Evolutionary conservation across 768 basidiomycete species (phyloP), one percentile per base, ranked within the genome.

Genomic region (Rhizopogon sp.): DNA sequence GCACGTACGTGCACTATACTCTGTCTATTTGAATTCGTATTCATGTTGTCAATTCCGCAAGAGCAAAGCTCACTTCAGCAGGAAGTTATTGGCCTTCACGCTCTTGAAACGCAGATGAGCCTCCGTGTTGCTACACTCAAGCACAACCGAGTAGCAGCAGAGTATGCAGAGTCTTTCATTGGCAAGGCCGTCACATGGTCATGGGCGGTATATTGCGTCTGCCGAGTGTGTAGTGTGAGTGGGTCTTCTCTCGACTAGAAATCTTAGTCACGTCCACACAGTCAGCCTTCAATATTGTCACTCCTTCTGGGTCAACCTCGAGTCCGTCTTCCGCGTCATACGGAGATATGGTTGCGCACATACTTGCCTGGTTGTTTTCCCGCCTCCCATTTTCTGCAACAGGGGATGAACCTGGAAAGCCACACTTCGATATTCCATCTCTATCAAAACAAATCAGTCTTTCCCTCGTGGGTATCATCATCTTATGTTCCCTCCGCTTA

Each of bases 381-480:
- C 61, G 77, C 10, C 56, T 77, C 2, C 75, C 76, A 3, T 60
- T 62, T 14, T 33, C 49, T 37, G 25, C 25, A 11, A 11, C 35
- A 25, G 50, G 50, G 16, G 45, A 47, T 22, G 60, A 60, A 39
- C 58, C 60, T 29, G 63, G 67, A 29, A 59, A 70, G 4, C 55
- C 60, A 5, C 56, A 58, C 41, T 70, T 74, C 35, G 68, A 72
- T 17, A 60, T 78, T 3, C 71, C 71, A 9, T 70, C 73, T n/a
- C 57, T 79, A 50, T 78, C 79, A 14, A 73, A 79, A 20, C 81
- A 83, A 58, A 73, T 80, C 28, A 89, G 88, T 63, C 74, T 93
- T 7, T 71, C 75, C 1, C 76, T 93, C 13, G 87, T 92, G 29
- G 91, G 91, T 13, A 70, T 82, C 45, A 88, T 93, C 64, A 87